These are phyloP conservation scores for Rosa hybrid DNA, from an alignment of 331 rosid genomes.

Conservation along the genomic window DNA sequence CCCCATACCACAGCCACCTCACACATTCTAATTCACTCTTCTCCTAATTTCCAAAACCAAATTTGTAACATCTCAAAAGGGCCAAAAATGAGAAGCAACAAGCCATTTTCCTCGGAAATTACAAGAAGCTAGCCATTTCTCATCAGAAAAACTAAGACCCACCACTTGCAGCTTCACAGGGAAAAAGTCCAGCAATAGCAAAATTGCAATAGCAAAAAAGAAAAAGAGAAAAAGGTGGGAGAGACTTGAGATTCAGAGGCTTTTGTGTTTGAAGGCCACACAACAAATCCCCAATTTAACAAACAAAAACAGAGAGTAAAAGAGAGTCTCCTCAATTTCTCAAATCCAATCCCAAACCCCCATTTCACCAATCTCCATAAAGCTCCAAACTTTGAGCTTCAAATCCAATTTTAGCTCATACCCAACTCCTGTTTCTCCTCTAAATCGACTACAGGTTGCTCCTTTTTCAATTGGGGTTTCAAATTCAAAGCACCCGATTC, in stretches of 20 bases:
- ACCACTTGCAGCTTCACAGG: conserved; percentile 21
- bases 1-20: conserved; percentile 14
- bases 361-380: not conserved
- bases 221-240: conserved; percentile 20
- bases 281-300: conserved; percentile 24
- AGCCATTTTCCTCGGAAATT: conserved; percentile 16
- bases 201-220: conserved; percentile 3
- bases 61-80: conserved; percentile 7
- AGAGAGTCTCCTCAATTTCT: conserved; percentile 19
- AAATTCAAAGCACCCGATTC: not conserved
- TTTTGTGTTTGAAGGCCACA: conserved; percentile 12
- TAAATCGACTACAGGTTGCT: not conserved
- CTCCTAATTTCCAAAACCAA: not conserved
- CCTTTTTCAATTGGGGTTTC: not conserved
- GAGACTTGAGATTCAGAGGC: conserved; percentile 8
- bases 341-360: not conserved
- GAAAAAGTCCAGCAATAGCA: conserved; percentile 20
- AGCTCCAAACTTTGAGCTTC: not conserved
- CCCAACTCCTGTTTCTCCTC: not conserved
- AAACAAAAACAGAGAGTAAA: not conserved
- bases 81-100: not conserved
- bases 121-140: not conserved
- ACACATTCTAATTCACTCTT: not conserved
- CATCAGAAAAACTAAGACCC: conserved; percentile 15
- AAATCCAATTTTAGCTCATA: not conserved